Evolutionary conservation across 306 rosid genomes (phyloP).

Genomic region (Malus domestica): DNA sequence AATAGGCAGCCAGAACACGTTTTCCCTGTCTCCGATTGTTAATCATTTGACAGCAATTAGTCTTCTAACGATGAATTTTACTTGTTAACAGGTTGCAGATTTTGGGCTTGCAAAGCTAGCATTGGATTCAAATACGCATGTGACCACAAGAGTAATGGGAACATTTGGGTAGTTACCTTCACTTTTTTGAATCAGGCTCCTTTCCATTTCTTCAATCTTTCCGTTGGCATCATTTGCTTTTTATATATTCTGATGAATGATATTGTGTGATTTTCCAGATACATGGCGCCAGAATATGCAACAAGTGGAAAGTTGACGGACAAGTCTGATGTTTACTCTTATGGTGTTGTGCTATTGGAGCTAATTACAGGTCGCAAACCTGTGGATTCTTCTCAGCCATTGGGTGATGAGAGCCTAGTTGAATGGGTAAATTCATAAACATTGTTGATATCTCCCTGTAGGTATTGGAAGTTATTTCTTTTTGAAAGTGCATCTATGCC

Average conservation of each 20-base stretch:
- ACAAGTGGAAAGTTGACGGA: slow-evolving; percentile 97
- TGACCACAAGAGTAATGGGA: slow-evolving; percentile 98
- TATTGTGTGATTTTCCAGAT: slow-evolving; percentile 45
- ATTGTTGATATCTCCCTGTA: background rate
- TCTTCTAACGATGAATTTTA: slow-evolving; percentile 14
- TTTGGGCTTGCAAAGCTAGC: slow-evolving; percentile 95
- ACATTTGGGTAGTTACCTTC: slow-evolving; percentile 75
- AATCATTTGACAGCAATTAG: background rate
- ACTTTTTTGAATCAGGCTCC: background rate
- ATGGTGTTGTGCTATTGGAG: slow-evolving; percentile 92
- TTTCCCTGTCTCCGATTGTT: background rate
- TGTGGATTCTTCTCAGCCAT: slow-evolving; percentile 89
- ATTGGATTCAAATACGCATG: slow-evolving; percentile 80
- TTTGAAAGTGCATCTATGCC: background rate
- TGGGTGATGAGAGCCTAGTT: slow-evolving; percentile 92
- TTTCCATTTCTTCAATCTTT: background rate
- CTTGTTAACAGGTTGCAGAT: slow-evolving; percentile 78
- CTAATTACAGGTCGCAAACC: slow-evolving; percentile 90
- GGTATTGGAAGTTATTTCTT: background rate
- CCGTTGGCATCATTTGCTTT: background rate
- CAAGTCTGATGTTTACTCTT: slow-evolving; percentile 93
- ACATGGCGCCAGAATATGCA: slow-evolving; percentile 99
- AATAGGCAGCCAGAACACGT: slow-evolving; percentile 2
- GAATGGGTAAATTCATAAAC: slow-evolving; percentile 72
- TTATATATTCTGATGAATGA: slow-evolving; percentile 19